phyloP scores from a whole-genome alignment of 2,329 filamentous ascomycete species.

The Fusarium sp. region DNA sequence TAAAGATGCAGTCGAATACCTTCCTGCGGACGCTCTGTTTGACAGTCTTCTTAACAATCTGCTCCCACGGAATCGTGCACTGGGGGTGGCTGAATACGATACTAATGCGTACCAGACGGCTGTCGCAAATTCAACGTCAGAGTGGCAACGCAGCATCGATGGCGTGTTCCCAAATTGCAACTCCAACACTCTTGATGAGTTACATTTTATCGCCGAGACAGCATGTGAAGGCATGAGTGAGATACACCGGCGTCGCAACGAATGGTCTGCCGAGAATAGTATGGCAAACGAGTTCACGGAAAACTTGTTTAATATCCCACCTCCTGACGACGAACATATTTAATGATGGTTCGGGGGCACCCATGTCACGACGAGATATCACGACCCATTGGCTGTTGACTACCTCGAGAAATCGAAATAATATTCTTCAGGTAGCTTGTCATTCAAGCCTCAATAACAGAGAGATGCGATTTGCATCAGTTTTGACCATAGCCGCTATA shows the following conservation, averaged over 20 bases:
- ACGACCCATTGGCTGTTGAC: slow-evolving; percentile 3
- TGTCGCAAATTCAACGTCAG: slow-evolving; percentile 52
- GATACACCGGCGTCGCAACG: slow-evolving; percentile 48
- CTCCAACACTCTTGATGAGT: slow-evolving; percentile 52
- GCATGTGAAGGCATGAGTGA: slow-evolving; percentile 55
- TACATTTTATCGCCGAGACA: slow-evolving; percentile 55
- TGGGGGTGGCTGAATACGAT: slow-evolving; percentile 47
- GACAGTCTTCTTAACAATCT: slow-evolving; percentile 41
- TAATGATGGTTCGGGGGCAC: neutral
- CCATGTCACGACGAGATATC: neutral
- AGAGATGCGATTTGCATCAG: slow-evolving; percentile 23
- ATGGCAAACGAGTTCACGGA: slow-evolving; percentile 46
- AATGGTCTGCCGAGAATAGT: slow-evolving; percentile 42
- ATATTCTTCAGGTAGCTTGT: slow-evolving; percentile 33
- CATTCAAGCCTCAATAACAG: slow-evolving; percentile 32
- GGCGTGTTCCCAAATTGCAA: slow-evolving; percentile 55
- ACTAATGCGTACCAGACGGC: slow-evolving; percentile 48
- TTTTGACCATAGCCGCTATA: slow-evolving; percentile 30
- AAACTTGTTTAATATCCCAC: slow-evolving; percentile 36
- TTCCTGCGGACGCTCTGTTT: slow-evolving; percentile 40
- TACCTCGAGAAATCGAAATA: slow-evolving; percentile 7
- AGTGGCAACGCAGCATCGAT: slow-evolving; percentile 54
- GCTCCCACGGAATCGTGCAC: slow-evolving; percentile 35
- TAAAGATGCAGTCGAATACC: slow-evolving; percentile 47
- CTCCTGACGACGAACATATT: slow-evolving; percentile 16